Percentiles rank a stretch among this genome's conserved stretches.
Conservation (phyloP, 2,329 filamentous ascomycete genomes). For the Fusarium gaditjirri region DNA sequence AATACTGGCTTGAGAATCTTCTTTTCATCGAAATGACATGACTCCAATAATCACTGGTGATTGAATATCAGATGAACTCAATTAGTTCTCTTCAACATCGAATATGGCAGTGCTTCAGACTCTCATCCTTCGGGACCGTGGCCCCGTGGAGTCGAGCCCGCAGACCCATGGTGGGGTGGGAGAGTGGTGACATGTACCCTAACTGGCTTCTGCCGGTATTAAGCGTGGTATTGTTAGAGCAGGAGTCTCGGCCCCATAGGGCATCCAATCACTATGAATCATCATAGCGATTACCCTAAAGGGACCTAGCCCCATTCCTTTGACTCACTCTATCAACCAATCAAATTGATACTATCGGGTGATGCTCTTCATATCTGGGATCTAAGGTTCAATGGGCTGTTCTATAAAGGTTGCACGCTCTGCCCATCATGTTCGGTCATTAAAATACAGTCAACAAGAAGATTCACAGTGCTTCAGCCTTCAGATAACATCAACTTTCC, state of each 20-base stretch:
- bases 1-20: rapidly evolving
- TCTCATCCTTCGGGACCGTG: slow-evolving; percentile 1
- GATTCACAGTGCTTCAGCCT: rapidly evolving
- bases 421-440: rapidly evolving
- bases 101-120: not conserved
- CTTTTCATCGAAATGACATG: rapidly evolving
- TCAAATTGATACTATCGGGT: not conserved
- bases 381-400: rapidly evolving
- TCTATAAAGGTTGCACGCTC: not conserved
- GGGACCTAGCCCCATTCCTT: not conserved
- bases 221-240: rapidly evolving
- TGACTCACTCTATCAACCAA: slow-evolving; percentile 6
- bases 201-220: rapidly evolving
- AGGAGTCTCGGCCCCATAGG: not conserved
- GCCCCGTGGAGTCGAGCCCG: not conserved
- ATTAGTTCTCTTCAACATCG: no score
- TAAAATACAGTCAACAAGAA: rapidly evolving
- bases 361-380: not conserved
- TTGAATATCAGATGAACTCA: rapidly evolving
- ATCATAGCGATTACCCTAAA: not conserved
- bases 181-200: not conserved
- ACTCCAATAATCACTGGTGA: rapidly evolving
- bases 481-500: rapidly evolving
- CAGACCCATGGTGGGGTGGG: not conserved
- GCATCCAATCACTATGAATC: slow-evolving; percentile 20